Conservation (phyloP, 2,329 filamentous ascomycete species). For the Fusarium burgessii region DNA sequence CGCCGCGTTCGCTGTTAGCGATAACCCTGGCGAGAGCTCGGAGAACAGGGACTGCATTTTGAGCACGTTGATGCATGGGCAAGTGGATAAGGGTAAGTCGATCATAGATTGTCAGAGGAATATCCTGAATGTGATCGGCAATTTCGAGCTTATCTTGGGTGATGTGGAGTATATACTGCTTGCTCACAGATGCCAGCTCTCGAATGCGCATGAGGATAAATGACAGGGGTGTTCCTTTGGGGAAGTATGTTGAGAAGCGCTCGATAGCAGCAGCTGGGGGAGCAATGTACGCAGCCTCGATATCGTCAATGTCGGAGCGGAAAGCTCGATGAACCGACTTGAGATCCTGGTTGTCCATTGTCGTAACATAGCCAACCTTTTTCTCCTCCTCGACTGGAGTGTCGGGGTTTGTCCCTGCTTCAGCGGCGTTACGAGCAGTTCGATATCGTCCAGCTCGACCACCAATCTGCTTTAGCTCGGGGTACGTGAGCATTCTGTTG, state of each 20-base stretch:
- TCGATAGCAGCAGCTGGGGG: conserved; percentile 79
- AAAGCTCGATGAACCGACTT: conserved; percentile 72
- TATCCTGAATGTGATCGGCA: conserved; percentile 79
- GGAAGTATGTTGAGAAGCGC: conserved; percentile 84
- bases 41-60: conserved; percentile 62
- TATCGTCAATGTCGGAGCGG: conserved; percentile 69
- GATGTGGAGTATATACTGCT: conserved; percentile 75
- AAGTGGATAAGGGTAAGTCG: conserved; percentile 80
- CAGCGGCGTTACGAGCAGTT: conserved; percentile 61
- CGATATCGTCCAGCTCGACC: conserved; percentile 91
- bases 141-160: conserved; percentile 70
- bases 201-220: conserved; percentile 83
- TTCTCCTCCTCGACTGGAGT: conserved; percentile 42
- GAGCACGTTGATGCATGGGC: conserved; percentile 71
- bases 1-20: conserved; percentile 73
- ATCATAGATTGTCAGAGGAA: conserved; percentile 77
- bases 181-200: conserved; percentile 73
- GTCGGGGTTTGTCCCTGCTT: conserved; percentile 1
- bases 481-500: conserved; percentile 70
- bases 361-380: conserved; percentile 81
- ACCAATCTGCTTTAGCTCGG: conserved; percentile 94
- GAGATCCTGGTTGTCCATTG: conserved; percentile 79
- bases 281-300: conserved; percentile 78
- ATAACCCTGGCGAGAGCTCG: conserved; percentile 76
- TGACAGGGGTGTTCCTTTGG: conserved; percentile 81